Evolutionary conservation across 805 yeast species (phyloP).

Genomic region (Saccharomycopsis microspora): DNA sequence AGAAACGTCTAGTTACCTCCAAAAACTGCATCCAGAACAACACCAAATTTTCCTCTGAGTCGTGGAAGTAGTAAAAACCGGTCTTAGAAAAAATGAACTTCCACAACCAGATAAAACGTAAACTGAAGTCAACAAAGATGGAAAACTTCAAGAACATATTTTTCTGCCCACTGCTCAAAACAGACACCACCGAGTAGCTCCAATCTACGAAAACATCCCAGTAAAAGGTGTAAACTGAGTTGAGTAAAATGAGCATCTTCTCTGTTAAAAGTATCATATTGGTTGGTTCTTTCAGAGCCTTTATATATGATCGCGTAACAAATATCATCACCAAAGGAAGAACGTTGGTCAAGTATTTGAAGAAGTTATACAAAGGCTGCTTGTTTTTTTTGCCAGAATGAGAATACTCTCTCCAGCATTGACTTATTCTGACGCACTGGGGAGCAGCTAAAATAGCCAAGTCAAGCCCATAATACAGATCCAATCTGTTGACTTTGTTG

Average conservation of each 20-base stretch:
- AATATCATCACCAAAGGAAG: slow-evolving; percentile 37
- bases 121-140: slow-evolving; percentile 44
- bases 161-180: neutral
- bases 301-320: slow-evolving; percentile 18
- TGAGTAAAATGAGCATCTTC: slow-evolving; percentile 37
- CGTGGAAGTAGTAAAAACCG: slow-evolving; percentile 18
- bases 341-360: slow-evolving; percentile 60
- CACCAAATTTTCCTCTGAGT: slow-evolving; percentile 40
- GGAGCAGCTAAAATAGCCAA: slow-evolving; percentile 40
- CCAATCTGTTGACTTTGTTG: too few species aligned
- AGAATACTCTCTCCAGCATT: slow-evolving; percentile 64
- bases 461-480: slow-evolving; percentile 19
- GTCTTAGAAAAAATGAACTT: slow-evolving; percentile 29
- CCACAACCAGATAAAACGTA: slow-evolving; percentile 72
- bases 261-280: slow-evolving; percentile 18
- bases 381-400: slow-evolving; percentile 32
- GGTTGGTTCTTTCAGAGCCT: slow-evolving; percentile 1
- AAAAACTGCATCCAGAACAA: slow-evolving; percentile 56
- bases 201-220: slow-evolving; percentile 94
- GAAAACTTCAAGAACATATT: slow-evolving; percentile 39
- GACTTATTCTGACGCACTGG: slow-evolving; percentile 63
- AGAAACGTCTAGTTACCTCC: slow-evolving; percentile 75
- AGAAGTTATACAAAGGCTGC: slow-evolving; percentile 55
- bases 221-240: slow-evolving; percentile 65
- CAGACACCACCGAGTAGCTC: slow-evolving; percentile 29